These are phyloP conservation scores for Dendrobium nobile DNA, from an alignment of 106 monocot genomes.

Conservation along the genomic window DNA sequence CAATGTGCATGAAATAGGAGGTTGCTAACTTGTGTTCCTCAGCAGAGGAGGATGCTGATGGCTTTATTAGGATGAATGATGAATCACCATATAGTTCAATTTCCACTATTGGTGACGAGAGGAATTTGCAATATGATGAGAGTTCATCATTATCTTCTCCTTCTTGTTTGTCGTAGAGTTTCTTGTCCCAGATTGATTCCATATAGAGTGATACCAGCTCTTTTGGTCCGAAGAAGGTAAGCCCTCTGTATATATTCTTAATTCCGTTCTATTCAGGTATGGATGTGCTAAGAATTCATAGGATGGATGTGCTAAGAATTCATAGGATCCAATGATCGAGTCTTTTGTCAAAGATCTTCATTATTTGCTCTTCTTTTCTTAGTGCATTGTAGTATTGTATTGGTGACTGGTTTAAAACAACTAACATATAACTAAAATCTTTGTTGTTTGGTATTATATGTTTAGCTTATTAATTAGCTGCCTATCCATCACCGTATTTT, in stretches of 20 bases:
- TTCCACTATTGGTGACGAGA: background rate
- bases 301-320: background rate
- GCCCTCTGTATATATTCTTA: background rate
- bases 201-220: constrained; percentile 18
- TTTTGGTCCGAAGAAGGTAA: constrained; percentile 18
- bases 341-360: background rate
- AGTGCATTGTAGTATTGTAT: background rate
- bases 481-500: background rate
- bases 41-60: constrained; percentile 15
- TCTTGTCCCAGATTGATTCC: constrained; percentile 11
- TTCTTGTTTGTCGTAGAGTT: constrained; percentile 8
- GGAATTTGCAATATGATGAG: background rate
- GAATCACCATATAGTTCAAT: constrained; percentile 66
- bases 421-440: background rate
- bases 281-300: no score
- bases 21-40: background rate
- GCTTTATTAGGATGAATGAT: constrained; percentile 13
- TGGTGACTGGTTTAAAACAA: background rate
- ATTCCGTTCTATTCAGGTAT: background rate
- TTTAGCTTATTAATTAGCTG: background rate
- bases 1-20: background rate
- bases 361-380: background rate
- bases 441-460: background rate
- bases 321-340: background rate
- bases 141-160: background rate